Base-by-base conservation (phyloP, 2,329 filamentous ascomycete genomes). In the Chaetothyriales sp. region DNA sequence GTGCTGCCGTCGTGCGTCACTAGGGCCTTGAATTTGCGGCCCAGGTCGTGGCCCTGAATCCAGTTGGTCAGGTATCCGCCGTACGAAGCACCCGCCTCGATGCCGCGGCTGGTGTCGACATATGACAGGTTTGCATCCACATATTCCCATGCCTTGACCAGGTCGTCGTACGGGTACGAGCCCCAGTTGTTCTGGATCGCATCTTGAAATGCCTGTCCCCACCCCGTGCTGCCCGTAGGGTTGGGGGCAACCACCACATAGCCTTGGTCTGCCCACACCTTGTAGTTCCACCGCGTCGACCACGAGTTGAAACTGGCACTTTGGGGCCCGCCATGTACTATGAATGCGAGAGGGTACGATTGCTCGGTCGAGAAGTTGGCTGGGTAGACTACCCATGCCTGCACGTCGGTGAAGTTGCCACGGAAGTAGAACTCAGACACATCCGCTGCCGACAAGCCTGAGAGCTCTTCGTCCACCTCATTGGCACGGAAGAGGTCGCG, bases 1-100 rank as follows among this genome's bases (percentile, higher is more conserved):
- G 89, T 92, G 49, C 89, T 83, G 46, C 88, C 88, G 59, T 95
- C 87, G 64, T 95, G 88, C 60, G 82, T 88, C 25, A 94, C 87
- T 3, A 95, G 74, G 0, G 87, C 87, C 66, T 86, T 86, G 76
- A 95, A 93, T 58, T 83, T 80, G 25, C 86, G 80, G 18, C 87
- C 88, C 0, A 95, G 75, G 1, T 79, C 75, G 55, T 92, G 84
- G 6, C 89, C 89, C 67, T 95, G 87, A 60, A 95, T 87, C 88
- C 89, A 94, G 64, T 94, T 76, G 61, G 67, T 64, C 63, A 76
- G 75, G 61, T 68, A 71, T 0, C 66, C 68, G 47, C 68, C 68
- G 53, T 64, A 71, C 47, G 63, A 66, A 46, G 66, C 67, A 15
- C 68, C 68, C 3, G 66, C 66, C 47, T 66, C 68, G 46, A 70